These are phyloP conservation scores for Berberis thunbergii DNA, from an alignment of 164 flowering plant species.

Conservation along the genomic window DNA sequence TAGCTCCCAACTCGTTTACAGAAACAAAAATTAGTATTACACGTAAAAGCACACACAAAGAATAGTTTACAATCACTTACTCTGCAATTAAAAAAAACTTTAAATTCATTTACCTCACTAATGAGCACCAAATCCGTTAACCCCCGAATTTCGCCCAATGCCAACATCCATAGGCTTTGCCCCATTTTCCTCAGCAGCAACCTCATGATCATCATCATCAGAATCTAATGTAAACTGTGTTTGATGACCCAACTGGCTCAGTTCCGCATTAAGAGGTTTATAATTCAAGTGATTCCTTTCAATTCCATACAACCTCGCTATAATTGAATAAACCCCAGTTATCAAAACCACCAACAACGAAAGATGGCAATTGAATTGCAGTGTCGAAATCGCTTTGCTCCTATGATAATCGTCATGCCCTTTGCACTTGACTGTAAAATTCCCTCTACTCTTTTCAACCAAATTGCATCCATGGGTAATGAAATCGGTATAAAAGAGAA, in stretches of 20 bases:
- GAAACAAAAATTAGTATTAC: not conserved
- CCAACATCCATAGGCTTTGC: slow-evolving; percentile 18
- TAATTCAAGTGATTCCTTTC: slow-evolving; percentile 24
- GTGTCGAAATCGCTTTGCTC: slow-evolving; percentile 74
- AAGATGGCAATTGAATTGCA: slow-evolving; percentile 85
- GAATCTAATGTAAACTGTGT: slow-evolving; percentile 66
- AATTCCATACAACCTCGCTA: slow-evolving; percentile 22
- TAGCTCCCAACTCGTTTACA: not conserved
- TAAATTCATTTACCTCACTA: slow-evolving; percentile 24
- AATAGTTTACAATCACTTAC: slow-evolving; percentile 3
- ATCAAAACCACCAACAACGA: slow-evolving; percentile 55
- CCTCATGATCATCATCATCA: slow-evolving; percentile 41
- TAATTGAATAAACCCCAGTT: slow-evolving; percentile 31
- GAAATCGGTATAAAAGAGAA: slow-evolving; percentile 48
- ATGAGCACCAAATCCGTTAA: slow-evolving; percentile 57
- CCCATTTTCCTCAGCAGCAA: slow-evolving; percentile 24
- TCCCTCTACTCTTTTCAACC: slow-evolving; percentile 67
- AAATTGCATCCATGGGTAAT: slow-evolving; percentile 57
- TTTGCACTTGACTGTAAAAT: slow-evolving; percentile 67
- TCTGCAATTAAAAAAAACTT: not conserved
- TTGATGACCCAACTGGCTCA: slow-evolving; percentile 30
- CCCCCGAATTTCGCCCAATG: slow-evolving; percentile 13
- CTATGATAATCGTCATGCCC: slow-evolving; percentile 76
- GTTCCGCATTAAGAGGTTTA: slow-evolving; percentile 56
- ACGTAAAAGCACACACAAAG: not conserved